Evolutionary conservation across 2,329 filamentous ascomycete genomes (phyloP), one percentile per base, ranked within the genome.

Genomic region (Neocatenulostroma microsporum): DNA sequence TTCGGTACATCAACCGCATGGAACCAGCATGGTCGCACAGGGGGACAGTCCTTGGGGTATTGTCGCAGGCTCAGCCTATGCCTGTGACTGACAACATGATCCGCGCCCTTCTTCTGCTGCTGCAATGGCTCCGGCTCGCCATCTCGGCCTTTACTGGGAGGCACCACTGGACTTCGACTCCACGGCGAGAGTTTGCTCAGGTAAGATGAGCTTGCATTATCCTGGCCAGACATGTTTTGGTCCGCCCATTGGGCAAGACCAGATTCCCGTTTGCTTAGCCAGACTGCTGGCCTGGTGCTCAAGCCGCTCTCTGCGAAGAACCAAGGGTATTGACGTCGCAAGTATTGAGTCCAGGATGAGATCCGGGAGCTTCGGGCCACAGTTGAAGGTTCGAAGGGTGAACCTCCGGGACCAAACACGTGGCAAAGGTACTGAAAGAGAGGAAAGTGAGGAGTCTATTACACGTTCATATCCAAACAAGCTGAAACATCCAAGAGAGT

Each of bases 1-100:
- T 95, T 95, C 0, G 89, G 85, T 56, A 87, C 81, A 69, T 96
- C 89, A 35, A 93, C 82, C 15, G 89, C 89, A 66, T 96, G 88
- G 54, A 87, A 95, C 89, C 89, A 96, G 57, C 83, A 77, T 12
- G 88, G 81, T 46, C 76, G 78, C 27, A 93, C 62, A 19, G 77
- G 74, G 12, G 89, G 89, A 51, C 88, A 95, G 57, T 94, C 88
- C 23, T 68, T 60, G 0, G 89, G 89, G 54, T 96, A 96, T 34
- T 75, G 78, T 51, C 73, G 79, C 44, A 72, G 53, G 52, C 72
- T 78, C 34, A 79, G 57, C 36, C 72, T 62, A 50, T 77, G 72
- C 39, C 70, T 60, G 34, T 69, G 63, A 37, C 64, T 73, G 31
- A 78, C 62, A 3, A 66, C 67, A 54, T 80, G 76, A 48, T 80